Evolutionary conservation across 371 early-diverging fungal genomes (phyloP).

Genomic region (Cokeromyces recurvatus): DNA sequence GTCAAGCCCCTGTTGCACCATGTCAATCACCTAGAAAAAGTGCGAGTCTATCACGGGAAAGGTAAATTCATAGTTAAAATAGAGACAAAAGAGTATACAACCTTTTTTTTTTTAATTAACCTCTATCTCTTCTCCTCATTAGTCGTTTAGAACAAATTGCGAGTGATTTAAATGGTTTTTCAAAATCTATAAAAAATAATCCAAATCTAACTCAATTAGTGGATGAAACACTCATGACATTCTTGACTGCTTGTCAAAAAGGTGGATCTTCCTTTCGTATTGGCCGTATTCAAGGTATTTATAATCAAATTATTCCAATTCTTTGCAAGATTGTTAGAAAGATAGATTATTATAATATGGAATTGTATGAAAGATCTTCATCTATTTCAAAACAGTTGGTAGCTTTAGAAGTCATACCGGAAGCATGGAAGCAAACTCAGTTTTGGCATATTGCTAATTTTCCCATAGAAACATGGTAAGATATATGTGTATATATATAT

Average conservation of each 20-base stretch:
- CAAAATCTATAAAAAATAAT: background rate
- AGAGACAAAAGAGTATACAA: no score
- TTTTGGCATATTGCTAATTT: constrained; percentile 61
- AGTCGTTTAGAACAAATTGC: constrained; percentile 16
- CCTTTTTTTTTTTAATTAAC: no score
- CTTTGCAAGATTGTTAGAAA: constrained; percentile 14
- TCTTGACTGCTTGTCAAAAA: constrained; percentile 21
- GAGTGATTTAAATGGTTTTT: constrained; percentile 6
- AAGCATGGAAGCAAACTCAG: constrained; percentile 68
- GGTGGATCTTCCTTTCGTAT: constrained; percentile 25
- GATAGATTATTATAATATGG: no score
- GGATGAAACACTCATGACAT: constrained; percentile 1
- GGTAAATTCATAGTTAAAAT: no score
- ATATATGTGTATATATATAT: constrained; percentile 33
- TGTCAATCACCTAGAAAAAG: constrained; percentile 33
- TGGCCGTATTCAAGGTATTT: constrained; percentile 32
- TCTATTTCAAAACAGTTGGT: constrained; percentile 40
- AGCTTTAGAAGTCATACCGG: constrained; percentile 54
- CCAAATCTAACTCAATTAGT: background rate
- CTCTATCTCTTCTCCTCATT: no score
- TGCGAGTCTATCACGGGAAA: constrained; percentile 10
- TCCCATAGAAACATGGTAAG: constrained; percentile 51
- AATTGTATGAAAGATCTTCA: constrained; percentile 15
- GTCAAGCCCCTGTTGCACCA: constrained; percentile 39
- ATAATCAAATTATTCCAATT: constrained; percentile 28